A percentile compares a stretch with the other conserved stretches of the same genome.
phyloP scores from a whole-genome alignment of 345 rosid species.

The Moricandia arvensis region DNA sequence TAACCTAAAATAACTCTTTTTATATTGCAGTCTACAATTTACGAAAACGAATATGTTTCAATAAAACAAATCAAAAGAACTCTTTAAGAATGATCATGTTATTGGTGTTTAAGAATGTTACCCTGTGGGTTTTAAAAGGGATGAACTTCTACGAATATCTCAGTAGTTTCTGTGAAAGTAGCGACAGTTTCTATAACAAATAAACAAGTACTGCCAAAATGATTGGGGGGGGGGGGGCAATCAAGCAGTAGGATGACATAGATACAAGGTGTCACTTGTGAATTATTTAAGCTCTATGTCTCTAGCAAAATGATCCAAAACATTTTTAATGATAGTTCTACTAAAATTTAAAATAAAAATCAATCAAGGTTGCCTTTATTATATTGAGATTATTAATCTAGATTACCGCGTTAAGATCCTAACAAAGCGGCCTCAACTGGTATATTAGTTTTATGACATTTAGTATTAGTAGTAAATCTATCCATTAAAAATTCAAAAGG shows the following conservation, averaged over 20 bases:
- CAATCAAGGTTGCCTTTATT: constrained; percentile 5
- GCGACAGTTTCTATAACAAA: constrained; percentile 1
- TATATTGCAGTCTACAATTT: not conserved
- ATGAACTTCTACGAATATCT: not conserved
- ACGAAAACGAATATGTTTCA: not conserved
- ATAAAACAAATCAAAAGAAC: not conserved
- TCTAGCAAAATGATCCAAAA: constrained; percentile 12
- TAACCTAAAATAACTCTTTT: not conserved
- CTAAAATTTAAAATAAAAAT: not conserved
- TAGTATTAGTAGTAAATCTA: not conserved
- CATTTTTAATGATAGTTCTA: not conserved
- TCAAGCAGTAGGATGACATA: constrained; percentile 16
- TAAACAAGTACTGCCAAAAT: constrained; percentile 16
- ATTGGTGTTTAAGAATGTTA: too few species aligned
- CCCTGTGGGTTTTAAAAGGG: not conserved
- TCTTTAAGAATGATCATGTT: too few species aligned
- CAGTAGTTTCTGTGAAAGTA: not conserved
- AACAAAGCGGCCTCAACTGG: constrained; percentile 20
- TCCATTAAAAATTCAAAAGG: constrained; percentile 14
- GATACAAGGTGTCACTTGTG: constrained; percentile 9
- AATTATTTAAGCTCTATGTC: constrained; percentile 7
- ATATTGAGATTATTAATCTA: constrained; percentile 14
- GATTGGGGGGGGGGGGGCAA: constrained; percentile 15
- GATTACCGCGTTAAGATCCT: constrained; percentile 29
- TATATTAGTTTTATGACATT: not conserved